Conservation (phyloP, 1,139 yeast species). For the Pneumocystis wakefieldiae region DNA sequence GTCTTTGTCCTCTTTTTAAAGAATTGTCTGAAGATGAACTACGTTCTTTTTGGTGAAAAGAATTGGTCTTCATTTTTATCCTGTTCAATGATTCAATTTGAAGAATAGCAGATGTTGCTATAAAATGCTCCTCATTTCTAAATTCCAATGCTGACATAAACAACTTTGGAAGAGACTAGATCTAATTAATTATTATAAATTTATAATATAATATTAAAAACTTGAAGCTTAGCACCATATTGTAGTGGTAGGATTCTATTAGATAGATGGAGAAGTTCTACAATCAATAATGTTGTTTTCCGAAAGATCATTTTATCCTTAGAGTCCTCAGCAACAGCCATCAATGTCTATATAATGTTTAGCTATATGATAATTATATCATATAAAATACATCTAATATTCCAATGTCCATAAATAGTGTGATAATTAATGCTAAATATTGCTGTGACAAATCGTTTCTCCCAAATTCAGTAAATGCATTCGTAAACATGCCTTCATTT, state of each 20-base stretch:
- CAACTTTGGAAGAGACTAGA: slow-evolving; percentile 20
- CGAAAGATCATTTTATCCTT: slow-evolving; percentile 34
- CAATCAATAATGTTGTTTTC: slow-evolving; percentile 48
- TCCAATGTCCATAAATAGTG: slow-evolving; percentile 41
- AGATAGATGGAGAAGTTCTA: slow-evolving; percentile 46
- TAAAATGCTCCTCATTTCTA: slow-evolving; percentile 14
- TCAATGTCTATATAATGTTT: slow-evolving; percentile 23
- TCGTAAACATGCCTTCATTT: background rate
- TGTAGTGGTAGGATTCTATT: slow-evolving; percentile 38
- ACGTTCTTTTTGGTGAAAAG: background rate
- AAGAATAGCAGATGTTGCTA: slow-evolving; percentile 24
- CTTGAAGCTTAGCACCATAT: slow-evolving; percentile 19
- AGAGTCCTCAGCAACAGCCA: slow-evolving; percentile 34
- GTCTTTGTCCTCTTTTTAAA: slow-evolving; percentile 21
- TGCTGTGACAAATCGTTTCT: slow-evolving; percentile 29
- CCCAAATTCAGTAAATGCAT: slow-evolving; percentile 1
- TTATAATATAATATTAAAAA: background rate
- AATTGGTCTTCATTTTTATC: slow-evolving; percentile 2
- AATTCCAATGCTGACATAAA: slow-evolving; percentile 21
- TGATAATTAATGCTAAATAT: slow-evolving; percentile 44
- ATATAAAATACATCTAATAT: slow-evolving; percentile 29
- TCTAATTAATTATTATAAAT: background rate
- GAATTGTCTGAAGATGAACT: background rate
- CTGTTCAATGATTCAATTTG: slow-evolving; percentile 28
- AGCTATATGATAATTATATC: background rate